phyloP scores from a whole-genome alignment of 176 grass and related monocot species.

The Dactylis glomerata region DNA sequence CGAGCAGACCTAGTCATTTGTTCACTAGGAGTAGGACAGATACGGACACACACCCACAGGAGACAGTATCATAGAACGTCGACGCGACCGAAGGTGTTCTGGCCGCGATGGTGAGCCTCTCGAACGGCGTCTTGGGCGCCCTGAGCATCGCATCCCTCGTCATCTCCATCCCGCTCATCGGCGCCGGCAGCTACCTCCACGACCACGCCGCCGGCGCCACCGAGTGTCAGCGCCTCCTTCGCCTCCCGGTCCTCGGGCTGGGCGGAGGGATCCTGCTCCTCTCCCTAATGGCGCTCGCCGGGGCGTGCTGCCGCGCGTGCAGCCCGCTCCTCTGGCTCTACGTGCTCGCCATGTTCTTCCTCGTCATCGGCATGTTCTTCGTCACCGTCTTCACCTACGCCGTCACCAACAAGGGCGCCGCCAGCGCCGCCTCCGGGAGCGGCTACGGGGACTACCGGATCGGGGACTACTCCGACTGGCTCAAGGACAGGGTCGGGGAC shows the following conservation, averaged over 20 bases:
- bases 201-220: slow-evolving; percentile 15
- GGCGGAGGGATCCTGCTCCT: slow-evolving; percentile 50
- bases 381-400: slow-evolving; percentile 48
- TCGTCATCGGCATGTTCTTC: slow-evolving; percentile 58
- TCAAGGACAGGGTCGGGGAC: slow-evolving; percentile 42
- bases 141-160: slow-evolving; percentile 50
- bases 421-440: slow-evolving; percentile 28
- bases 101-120: slow-evolving; percentile 46
- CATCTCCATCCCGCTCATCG: slow-evolving; percentile 43
- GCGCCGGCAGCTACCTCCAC: slow-evolving; percentile 35
- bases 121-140: slow-evolving; percentile 45
- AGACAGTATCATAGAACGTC: neutral
- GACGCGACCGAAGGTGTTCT: neutral
- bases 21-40: neutral
- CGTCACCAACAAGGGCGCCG: slow-evolving; percentile 57
- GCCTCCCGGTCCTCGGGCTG: slow-evolving; percentile 37
- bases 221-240: slow-evolving; percentile 56
- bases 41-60: neutral
- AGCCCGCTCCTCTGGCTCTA: slow-evolving; percentile 63
- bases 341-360: slow-evolving; percentile 43
- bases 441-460: slow-evolving; percentile 60
- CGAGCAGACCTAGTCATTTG: neutral
- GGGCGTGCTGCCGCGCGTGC: slow-evolving; percentile 48
- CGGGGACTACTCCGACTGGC: slow-evolving; percentile 72
- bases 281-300: slow-evolving; percentile 49